phyloP scores from a whole-genome alignment of 441 rosid species.

The Erodium trifolium region DNA sequence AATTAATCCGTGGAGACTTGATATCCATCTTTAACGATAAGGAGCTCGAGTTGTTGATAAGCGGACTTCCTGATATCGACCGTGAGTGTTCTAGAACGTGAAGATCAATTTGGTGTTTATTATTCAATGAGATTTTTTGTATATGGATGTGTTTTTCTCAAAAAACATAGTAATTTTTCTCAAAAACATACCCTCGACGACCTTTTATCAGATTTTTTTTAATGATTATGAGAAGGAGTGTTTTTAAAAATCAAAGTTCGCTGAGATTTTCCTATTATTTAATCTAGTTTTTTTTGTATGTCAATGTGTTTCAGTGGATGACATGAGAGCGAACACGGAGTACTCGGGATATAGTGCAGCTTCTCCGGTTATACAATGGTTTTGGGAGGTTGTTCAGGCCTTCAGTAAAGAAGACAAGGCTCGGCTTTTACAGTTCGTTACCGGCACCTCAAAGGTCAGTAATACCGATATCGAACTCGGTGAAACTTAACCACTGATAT shows the following conservation, averaged over 20 bases:
- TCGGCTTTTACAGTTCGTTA: constrained; percentile 80
- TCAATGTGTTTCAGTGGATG: constrained; percentile 56
- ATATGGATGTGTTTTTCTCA: background rate
- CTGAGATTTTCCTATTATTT: background rate
- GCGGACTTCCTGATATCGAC: constrained; percentile 98
- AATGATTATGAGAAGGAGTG: too few species aligned
- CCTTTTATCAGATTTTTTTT: too few species aligned
- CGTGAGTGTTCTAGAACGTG: constrained; percentile 41
- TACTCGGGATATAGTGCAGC: constrained; percentile 79
- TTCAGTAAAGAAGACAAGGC: constrained; percentile 98
- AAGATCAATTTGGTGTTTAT: too few species aligned
- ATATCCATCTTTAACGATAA: constrained; percentile 92
- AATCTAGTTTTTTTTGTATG: constrained; percentile 11
- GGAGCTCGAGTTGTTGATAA: constrained; percentile 95
- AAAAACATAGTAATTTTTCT: too few species aligned
- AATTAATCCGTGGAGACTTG: constrained; percentile 67
- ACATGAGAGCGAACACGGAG: constrained; percentile 77
- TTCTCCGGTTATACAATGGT: constrained; percentile 87
- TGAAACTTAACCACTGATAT: too few species aligned
- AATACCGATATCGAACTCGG: too few species aligned
- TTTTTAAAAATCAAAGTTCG: too few species aligned
- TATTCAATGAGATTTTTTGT: constrained; percentile 15
- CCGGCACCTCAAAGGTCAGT: constrained; percentile 93
- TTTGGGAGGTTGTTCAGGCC: constrained; percentile 90
- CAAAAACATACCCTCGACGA: too few species aligned